Base-by-base conservation (phyloP, 164 flowering plant genomes). In the Aristolochia californica region DNA sequence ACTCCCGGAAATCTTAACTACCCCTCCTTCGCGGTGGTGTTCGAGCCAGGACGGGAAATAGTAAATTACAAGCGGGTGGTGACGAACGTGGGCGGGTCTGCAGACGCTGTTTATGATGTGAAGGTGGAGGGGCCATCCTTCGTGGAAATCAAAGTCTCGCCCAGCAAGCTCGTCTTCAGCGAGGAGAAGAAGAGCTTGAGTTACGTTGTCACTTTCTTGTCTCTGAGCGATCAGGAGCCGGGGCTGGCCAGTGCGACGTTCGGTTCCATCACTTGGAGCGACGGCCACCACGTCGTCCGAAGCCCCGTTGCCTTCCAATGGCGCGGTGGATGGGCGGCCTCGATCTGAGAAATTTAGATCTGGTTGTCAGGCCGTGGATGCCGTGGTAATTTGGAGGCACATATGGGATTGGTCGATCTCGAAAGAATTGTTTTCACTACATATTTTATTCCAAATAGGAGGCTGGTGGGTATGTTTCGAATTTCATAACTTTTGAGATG, bases 21-120 rank as follows among this genome's bases (percentile, higher is more conserved):
- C 56, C 96, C 99, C 0, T 85, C 99, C 0, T 81, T 93, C 62
- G 73, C 95, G 0, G 95, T 85, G 0, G 80, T 81, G 2, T 85
- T 90, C 20, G 23, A 51, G 1, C 59, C 72, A 0, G 48, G 56
- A 16, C 47, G 27, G 0, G 61, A 48, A 0, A 73, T 59, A 26
- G 79, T 82, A 11, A 81, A 51, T 22, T 84, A 85, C 57, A 78
- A 57, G 27, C 78, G 96, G 61, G 69, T 52, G 34, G 96, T 87
- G 47, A 94, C 66, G 51, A 87, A 89, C 60, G 96, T 94, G 0
- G 98, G 97, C 13, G 48, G 68, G 14, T 48, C 53, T 0, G 72
- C n/a, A 1, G 68, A 73, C 50, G 81, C 80, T 0, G 85, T 79
- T 12, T 93, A 89, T 49, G 76, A 74, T 51, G 93, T 75, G 13